Percentiles rank a stretch among this genome's conserved stretches.
Conservation (phyloP, 495 filamentous ascomycete species). For the Articulospora tetracladia region DNA sequence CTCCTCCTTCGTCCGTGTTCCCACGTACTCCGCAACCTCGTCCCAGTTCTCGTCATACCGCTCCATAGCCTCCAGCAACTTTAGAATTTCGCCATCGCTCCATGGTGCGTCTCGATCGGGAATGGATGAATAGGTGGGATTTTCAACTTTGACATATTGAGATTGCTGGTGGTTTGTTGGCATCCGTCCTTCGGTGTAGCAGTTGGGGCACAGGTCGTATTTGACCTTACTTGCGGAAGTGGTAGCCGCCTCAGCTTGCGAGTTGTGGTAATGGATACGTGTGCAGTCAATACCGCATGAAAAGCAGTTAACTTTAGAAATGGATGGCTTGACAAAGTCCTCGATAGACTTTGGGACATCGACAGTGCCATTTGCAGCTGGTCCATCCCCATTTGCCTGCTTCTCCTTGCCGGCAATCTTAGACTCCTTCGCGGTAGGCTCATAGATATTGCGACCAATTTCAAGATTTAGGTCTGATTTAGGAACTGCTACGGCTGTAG, state of each 20-base stretch:
- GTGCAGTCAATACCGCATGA: slow-evolving; percentile 94
- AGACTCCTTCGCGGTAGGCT: slow-evolving; percentile 82
- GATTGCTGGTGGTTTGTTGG: slow-evolving; percentile 65
- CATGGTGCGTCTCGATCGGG: slow-evolving; percentile 80
- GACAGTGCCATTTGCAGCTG: slow-evolving; percentile 52
- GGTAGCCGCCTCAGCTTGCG: slow-evolving; percentile 42
- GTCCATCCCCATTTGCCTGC: slow-evolving; percentile 69
- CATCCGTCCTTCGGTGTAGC: slow-evolving; percentile 77
- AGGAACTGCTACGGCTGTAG: slow-evolving; percentile 58
- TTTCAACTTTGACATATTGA: slow-evolving; percentile 85
- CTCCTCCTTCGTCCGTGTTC: slow-evolving; percentile 88
- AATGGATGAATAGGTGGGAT: slow-evolving; percentile 68
- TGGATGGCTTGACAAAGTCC: slow-evolving; percentile 51
- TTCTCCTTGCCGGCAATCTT: slow-evolving; percentile 57
- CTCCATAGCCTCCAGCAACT: slow-evolving; percentile 86
- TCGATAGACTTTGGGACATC: slow-evolving; percentile 56
- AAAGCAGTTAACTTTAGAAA: slow-evolving; percentile 68
- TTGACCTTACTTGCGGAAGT: slow-evolving; percentile 58
- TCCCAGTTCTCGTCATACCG: slow-evolving; percentile 94
- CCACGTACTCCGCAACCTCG: slow-evolving; percentile 84
- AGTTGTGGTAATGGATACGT: slow-evolving; percentile 82
- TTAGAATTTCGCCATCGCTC: slow-evolving; percentile 82
- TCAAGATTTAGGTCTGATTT: slow-evolving; percentile 85
- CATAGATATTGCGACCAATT: slow-evolving; percentile 92
- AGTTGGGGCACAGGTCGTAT: slow-evolving; percentile 85